Conservation (phyloP, 2,329 filamentous ascomycete species). For the Aspergillus calidoustus region DNA sequence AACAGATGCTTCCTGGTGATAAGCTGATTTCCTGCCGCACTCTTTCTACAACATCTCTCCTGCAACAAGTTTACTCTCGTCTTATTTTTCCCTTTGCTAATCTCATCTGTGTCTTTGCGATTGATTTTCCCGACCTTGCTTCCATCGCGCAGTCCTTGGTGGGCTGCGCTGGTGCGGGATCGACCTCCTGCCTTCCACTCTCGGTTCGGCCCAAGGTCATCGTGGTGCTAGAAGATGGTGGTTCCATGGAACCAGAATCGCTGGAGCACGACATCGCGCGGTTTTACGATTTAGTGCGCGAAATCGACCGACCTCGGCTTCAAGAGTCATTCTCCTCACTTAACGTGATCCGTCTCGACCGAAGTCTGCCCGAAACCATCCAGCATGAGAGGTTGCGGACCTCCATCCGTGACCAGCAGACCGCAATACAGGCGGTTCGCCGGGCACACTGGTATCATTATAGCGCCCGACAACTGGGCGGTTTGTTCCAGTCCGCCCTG, state of each 20-base stretch:
- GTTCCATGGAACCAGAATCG: background rate
- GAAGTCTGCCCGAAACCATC: background rate
- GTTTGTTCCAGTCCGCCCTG: background rate
- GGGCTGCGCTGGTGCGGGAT: background rate
- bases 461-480: background rate
- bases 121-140: background rate
- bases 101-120: conserved; percentile 8
- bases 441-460: background rate
- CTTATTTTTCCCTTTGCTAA: conserved; percentile 10
- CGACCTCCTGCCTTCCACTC: background rate
- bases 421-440: conserved; percentile 1
- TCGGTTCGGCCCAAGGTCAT: conserved; percentile 9
- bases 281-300: background rate
- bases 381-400: background rate
- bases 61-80: conserved; percentile 1
- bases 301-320: background rate
- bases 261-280: background rate
- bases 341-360: conserved; percentile 3
- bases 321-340: background rate
- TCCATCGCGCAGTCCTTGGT: conserved; percentile 1
- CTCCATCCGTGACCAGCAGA: conserved; percentile 3
- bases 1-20: background rate
- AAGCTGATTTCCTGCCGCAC: background rate
- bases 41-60: background rate
- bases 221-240: conserved; percentile 5